phyloP scores from a whole-genome alignment of 2,329 filamentous ascomycete species.

The Monilinia fructicola region DNA sequence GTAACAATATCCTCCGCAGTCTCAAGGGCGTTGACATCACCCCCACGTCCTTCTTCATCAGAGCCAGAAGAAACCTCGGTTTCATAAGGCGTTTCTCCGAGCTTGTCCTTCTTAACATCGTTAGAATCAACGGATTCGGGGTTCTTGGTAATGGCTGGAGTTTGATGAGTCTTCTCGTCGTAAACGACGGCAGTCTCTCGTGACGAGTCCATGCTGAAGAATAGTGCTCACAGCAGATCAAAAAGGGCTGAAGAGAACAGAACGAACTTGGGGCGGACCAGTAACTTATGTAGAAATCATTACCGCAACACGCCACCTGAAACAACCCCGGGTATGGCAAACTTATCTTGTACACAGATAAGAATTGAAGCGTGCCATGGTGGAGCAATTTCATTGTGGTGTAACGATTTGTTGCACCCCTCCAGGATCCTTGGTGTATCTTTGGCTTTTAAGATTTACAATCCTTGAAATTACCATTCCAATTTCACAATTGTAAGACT shows the following conservation, averaged over 20 bases:
- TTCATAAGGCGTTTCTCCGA: background rate
- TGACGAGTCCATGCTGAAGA: constrained; percentile 13
- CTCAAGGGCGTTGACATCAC: constrained; percentile 18
- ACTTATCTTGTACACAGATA: background rate
- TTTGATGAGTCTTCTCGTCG: constrained; percentile 17
- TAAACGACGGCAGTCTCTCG: constrained; percentile 14
- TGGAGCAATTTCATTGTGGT: background rate
- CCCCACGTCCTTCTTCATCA: constrained; percentile 21
- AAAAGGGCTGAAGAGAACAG: background rate
- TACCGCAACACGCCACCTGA: too few relatives aligned
- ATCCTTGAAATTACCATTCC: background rate
- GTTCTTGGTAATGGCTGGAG: background rate
- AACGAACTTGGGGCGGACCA: background rate
- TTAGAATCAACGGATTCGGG: constrained; percentile 10
- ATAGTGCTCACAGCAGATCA: constrained; percentile 9
- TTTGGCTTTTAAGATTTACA: background rate
- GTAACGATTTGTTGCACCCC: background rate
- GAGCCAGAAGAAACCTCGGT: background rate
- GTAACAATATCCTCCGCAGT: constrained; percentile 26
- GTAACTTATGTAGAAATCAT: constrained; percentile 12
- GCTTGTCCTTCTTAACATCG: background rate
- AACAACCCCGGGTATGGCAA: background rate
- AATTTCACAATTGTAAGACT: background rate
- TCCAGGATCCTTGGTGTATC: background rate
- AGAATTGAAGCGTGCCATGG: constrained; percentile 7